phyloP scores from a whole-genome alignment of 441 rosid genomes.

The Mallotus japonicus region DNA sequence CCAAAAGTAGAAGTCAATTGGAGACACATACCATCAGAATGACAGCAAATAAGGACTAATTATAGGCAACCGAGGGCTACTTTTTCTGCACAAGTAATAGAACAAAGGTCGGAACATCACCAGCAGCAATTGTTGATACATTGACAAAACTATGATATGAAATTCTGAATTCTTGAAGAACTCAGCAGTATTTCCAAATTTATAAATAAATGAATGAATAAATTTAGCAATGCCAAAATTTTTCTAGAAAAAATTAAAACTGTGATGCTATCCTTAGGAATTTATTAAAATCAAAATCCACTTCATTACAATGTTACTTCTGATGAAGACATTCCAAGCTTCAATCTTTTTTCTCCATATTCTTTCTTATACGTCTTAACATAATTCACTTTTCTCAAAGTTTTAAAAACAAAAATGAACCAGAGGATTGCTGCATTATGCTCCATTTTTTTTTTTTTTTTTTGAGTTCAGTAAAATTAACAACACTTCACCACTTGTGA shows the following conservation, averaged over 20 bases:
- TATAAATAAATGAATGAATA: not conserved
- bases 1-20: slow-evolving; percentile 1
- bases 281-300: not conserved
- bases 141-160: not conserved
- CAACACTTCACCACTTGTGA: not conserved
- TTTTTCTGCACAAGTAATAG: not conserved
- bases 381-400: not conserved
- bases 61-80: not conserved
- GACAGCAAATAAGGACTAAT: not conserved
- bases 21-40: not conserved
- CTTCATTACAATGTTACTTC: not conserved
- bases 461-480: not conserved
- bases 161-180: not conserved
- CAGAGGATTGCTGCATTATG: not conserved
- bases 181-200: too few species aligned
- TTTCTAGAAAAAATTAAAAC: not conserved
- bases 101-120: not conserved
- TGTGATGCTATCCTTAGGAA: not conserved
- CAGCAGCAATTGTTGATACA: not conserved
- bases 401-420: not conserved
- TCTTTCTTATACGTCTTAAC: not conserved
- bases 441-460: too few species aligned
- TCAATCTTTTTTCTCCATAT: not conserved
- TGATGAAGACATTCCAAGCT: not conserved
- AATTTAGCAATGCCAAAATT: not conserved